Evolutionary conservation across 192 early-diverging fungal species (phyloP).

Genomic region (Diversispora epigaea): DNA sequence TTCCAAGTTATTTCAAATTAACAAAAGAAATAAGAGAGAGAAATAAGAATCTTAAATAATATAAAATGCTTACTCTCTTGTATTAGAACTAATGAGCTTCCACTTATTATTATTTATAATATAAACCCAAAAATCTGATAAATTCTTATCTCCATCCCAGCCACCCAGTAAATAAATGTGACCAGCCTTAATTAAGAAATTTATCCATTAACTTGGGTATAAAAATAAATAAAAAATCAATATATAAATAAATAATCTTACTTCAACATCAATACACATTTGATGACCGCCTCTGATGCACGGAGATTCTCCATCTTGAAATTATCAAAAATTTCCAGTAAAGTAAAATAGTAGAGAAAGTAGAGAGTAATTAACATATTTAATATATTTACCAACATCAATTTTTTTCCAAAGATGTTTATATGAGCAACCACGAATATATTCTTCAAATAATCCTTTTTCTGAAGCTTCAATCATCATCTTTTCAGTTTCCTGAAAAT

Average conservation of each 20-base stretch:
- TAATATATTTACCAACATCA: not conserved
- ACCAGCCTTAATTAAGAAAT: constrained; percentile 38
- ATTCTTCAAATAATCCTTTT: constrained; percentile 69
- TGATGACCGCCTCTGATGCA: constrained; percentile 90
- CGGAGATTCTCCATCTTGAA: constrained; percentile 47
- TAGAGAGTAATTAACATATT: too few relatives aligned
- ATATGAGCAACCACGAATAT: constrained; percentile 68
- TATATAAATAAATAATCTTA: not conserved
- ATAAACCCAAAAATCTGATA: constrained; percentile 89
- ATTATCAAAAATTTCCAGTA: not conserved
- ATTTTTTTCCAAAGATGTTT: constrained; percentile 68
- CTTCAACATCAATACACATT: constrained; percentile 86
- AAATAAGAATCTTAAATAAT: not conserved
- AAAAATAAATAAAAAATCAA: not conserved
- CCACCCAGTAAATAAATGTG: constrained; percentile 90
- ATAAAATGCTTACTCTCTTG: constrained; percentile 52
- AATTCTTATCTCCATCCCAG: constrained; percentile 86
- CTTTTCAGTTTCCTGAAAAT: constrained; percentile 73
- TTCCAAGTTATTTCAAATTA: constrained; percentile 68
- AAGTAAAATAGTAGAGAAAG: not conserved
- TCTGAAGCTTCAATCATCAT: constrained; percentile 64
- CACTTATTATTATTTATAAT: constrained; percentile 62
- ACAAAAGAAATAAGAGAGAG: not conserved
- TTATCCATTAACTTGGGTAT: not conserved
- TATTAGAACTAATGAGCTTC: constrained; percentile 77